Conservation (phyloP, 2,329 filamentous ascomycete species). For the Tolypocladium ovalisporum region DNA sequence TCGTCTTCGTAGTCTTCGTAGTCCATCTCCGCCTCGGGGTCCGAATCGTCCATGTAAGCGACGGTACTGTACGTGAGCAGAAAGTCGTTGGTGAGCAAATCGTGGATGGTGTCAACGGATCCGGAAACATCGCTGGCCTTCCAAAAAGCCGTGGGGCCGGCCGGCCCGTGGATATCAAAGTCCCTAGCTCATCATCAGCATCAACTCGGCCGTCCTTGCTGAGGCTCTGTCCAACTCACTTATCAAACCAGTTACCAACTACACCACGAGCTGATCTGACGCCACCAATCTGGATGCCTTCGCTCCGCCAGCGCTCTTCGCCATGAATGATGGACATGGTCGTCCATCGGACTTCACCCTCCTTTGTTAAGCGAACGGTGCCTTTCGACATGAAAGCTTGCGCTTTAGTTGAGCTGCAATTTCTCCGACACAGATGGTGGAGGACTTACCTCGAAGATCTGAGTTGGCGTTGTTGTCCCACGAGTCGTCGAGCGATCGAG, state of each 20-base stretch:
- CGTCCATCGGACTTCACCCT: conserved; percentile 68
- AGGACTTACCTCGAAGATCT: conserved; percentile 45
- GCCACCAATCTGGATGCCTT: conserved; percentile 66
- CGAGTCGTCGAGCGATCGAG: conserved; percentile 48
- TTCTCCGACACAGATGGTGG: neutral
- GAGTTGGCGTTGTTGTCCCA: conserved; percentile 63
- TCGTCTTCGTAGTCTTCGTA: conserved; percentile 16
- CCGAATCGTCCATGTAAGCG: conserved; percentile 7
- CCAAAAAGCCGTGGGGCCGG: conserved; percentile 69
- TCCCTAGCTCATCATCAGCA: conserved; percentile 30
- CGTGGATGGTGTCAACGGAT: conserved; percentile 13
- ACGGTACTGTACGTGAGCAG: conserved; percentile 16
- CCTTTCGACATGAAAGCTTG: conserved; percentile 29
- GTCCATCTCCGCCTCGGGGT: conserved; percentile 16
- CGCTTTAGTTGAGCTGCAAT: conserved; percentile 8
- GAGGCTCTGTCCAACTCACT: conserved; percentile 28
- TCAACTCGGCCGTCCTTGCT: neutral
- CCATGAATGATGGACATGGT: conserved; percentile 53
- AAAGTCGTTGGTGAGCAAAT: conserved; percentile 20
- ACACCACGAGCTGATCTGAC: conserved; percentile 54
- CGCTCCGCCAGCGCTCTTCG: conserved; percentile 64
- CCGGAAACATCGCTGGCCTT: conserved; percentile 47
- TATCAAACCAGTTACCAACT: conserved; percentile 69
- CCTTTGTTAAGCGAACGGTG: conserved; percentile 50
- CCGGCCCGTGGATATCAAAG: conserved; percentile 57